phyloP scores from a whole-genome alignment of 345 rosid species.

The Aquilaria yunnanensis region DNA sequence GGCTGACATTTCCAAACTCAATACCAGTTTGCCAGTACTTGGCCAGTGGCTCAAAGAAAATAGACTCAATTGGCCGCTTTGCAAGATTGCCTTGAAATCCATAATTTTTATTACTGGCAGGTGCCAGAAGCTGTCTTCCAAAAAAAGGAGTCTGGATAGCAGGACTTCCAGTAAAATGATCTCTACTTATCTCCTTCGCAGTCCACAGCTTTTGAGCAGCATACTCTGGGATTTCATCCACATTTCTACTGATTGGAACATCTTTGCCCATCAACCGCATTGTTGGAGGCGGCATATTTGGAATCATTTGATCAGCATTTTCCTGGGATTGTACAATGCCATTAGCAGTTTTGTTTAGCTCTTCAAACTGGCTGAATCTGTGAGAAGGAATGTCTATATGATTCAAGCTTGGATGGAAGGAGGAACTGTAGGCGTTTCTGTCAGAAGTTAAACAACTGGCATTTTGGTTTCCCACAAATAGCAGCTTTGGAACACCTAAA shows the following conservation, averaged over 20 bases:
- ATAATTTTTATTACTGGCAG: slow-evolving; percentile 21
- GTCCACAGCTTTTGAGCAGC: slow-evolving; percentile 36
- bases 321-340: slow-evolving; percentile 12
- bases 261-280: slow-evolving; percentile 76
- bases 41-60: slow-evolving; percentile 24
- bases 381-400: slow-evolving; percentile 17
- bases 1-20: slow-evolving; percentile 17
- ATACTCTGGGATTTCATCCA: slow-evolving; percentile 20
- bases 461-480: slow-evolving; percentile 19
- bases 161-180: slow-evolving; percentile 16
- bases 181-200: slow-evolving; percentile 35
- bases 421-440: slow-evolving; percentile 15
- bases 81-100: slow-evolving; percentile 5
- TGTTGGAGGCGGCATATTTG: slow-evolving; percentile 32
- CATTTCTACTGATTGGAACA: slow-evolving; percentile 43
- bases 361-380: slow-evolving; percentile 16
- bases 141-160: slow-evolving; percentile 9
- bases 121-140: slow-evolving; percentile 14
- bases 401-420: slow-evolving; percentile 23
- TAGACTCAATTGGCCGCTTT: slow-evolving; percentile 20
- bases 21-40: slow-evolving; percentile 21
- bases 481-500: slow-evolving; percentile 28
- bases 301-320: slow-evolving; percentile 20
- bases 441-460: slow-evolving; percentile 17
- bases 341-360: slow-evolving; percentile 14